phyloP scores from a whole-genome alignment of 306 rosid species.

The Trichosanthes truncata region DNA sequence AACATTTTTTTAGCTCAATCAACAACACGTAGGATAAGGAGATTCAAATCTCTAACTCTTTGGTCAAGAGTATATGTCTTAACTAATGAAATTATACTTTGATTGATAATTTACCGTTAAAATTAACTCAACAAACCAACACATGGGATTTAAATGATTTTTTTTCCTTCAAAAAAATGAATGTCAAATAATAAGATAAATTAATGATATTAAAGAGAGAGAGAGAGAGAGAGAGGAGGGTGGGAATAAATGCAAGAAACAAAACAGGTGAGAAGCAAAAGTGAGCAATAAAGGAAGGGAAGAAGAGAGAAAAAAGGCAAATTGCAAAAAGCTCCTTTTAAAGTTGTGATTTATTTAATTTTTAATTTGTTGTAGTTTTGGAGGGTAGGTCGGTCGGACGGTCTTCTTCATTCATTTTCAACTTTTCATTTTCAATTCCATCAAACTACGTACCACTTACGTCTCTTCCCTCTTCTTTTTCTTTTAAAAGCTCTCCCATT shows the following conservation, averaged over 20 bases:
- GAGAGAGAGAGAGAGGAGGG: background rate
- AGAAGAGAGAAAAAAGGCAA: background rate
- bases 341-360: background rate
- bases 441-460: background rate
- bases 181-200: background rate
- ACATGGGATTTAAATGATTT: too few species aligned
- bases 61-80: too few species aligned
- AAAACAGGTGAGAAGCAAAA: background rate
- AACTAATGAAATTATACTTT: too few species aligned
- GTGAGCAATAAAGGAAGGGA: background rate
- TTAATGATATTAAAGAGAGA: background rate
- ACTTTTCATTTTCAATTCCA: constrained; percentile 11
- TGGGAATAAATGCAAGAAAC: constrained; percentile 3
- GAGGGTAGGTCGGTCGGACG: background rate
- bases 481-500: background rate
- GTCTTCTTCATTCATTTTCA: background rate
- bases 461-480: background rate
- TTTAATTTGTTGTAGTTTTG: background rate
- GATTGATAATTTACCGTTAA: too few species aligned
- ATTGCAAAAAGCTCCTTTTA: background rate
- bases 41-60: too few species aligned
- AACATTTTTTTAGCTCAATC: too few species aligned
- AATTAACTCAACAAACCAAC: background rate
- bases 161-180: background rate
- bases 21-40: too few species aligned